Evolutionary conservation across 2,329 filamentous ascomycete species (phyloP).

Genomic region (Microdochium trichocladiopsis): DNA sequence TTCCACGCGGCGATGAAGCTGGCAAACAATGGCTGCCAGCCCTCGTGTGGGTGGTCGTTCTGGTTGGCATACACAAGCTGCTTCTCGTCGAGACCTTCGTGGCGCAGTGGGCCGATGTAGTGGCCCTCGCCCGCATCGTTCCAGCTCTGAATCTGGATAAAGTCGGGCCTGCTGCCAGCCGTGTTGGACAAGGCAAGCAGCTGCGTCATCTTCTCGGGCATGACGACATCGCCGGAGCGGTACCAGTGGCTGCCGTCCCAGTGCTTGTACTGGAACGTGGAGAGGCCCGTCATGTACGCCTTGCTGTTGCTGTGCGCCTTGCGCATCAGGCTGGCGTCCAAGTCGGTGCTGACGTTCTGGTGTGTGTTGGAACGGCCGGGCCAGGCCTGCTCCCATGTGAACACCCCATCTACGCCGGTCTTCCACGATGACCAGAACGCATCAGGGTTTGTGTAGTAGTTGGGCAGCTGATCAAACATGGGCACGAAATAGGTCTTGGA

Average conservation of each 20-base stretch:
- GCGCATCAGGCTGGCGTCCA: conserved; percentile 13
- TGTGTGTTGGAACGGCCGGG: conserved; percentile 13
- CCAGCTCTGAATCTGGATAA: conserved; percentile 26
- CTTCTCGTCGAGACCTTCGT: conserved; percentile 16
- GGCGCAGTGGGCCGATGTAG: conserved; percentile 25
- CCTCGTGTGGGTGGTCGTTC: conserved; percentile 17
- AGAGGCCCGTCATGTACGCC: conserved; percentile 25
- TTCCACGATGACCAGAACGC: conserved; percentile 21
- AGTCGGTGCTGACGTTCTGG: conserved; percentile 16
- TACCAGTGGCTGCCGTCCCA: conserved; percentile 21
- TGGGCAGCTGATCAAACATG: conserved; percentile 18
- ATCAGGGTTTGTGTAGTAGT: conserved; percentile 21
- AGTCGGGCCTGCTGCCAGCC: conserved; percentile 13
- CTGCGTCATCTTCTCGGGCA: conserved; percentile 26
- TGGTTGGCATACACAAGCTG: conserved; percentile 21
- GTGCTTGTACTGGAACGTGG: conserved; percentile 23
- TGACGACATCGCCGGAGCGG: conserved; percentile 22
- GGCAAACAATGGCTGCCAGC: conserved; percentile 24
- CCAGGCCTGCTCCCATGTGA: conserved; percentile 29
- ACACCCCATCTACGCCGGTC: conserved; percentile 23
- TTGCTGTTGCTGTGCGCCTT: conserved; percentile 8
- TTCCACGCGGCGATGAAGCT: conserved; percentile 27
- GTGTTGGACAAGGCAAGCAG: conserved; percentile 18
- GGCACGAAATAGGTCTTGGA: conserved; percentile 24
- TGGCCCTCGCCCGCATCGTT: conserved; percentile 28